Percentiles rank a stretch among this genome's conserved stretches.
Evolutionary conservation across 2,329 filamentous ascomycete genomes (phyloP).

Genomic region (Alternaria sp.): DNA sequence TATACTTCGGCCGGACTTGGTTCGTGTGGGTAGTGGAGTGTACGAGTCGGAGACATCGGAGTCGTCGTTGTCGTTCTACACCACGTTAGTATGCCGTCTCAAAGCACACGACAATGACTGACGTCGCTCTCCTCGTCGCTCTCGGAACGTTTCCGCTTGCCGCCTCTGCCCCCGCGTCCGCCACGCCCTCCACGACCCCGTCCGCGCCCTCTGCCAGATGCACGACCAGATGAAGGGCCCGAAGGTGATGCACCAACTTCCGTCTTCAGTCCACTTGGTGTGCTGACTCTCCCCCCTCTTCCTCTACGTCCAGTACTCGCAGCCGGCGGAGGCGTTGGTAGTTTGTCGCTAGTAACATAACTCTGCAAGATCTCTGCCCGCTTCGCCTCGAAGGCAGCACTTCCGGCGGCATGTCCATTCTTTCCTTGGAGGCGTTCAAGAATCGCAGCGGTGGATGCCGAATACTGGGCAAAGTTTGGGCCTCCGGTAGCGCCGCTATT

Average conservation of each 20-base stretch:
- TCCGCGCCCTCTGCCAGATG: constrained; percentile 48
- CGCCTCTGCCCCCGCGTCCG: constrained; percentile 47
- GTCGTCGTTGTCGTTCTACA: constrained; percentile 42
- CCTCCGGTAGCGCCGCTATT: constrained; percentile 20
- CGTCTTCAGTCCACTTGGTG: constrained; percentile 42
- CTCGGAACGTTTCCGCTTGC: constrained; percentile 51
- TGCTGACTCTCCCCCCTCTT: constrained; percentile 46
- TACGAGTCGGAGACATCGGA: constrained; percentile 56
- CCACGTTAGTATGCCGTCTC: constrained; percentile 23
- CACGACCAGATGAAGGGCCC: constrained; percentile 42
- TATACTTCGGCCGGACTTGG: constrained; percentile 78
- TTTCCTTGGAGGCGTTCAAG: constrained; percentile 51
- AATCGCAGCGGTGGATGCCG: constrained; percentile 53
- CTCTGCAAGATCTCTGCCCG: constrained; percentile 56
- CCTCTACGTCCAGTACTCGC: constrained; percentile 39
- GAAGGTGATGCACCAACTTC: constrained; percentile 36
- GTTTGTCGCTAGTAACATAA: constrained; percentile 56
- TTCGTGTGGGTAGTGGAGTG: constrained; percentile 69
- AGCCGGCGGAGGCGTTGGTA: constrained; percentile 50
- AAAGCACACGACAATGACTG: constrained; percentile 23
- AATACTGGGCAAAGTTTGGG: constrained; percentile 44
- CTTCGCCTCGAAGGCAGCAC: constrained; percentile 56
- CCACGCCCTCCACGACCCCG: constrained; percentile 44
- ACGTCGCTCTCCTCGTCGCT: constrained; percentile 48
- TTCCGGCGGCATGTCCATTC: constrained; percentile 44